Conservation (phyloP, 2,329 filamentous ascomycete genomes). For the Pezicula carpinea region DNA sequence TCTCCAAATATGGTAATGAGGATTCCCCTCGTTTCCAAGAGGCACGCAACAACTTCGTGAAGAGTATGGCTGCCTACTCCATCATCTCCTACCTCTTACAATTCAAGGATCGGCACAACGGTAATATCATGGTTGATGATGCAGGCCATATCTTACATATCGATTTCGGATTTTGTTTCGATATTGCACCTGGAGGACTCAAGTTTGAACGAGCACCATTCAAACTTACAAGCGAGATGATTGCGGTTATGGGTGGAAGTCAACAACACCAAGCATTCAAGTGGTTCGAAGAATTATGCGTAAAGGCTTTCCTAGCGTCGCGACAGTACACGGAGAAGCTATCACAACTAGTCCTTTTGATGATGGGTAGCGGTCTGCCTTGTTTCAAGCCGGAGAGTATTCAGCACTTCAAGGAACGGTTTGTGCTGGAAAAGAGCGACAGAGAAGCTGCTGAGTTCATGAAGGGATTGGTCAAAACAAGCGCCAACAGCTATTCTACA, state of each 20-base stretch:
- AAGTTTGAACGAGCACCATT: constrained; percentile 98
- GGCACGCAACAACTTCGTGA: constrained; percentile 95
- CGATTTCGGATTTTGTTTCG: constrained; percentile 99
- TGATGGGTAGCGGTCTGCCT: constrained; percentile 93
- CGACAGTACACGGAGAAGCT: constrained; percentile 86
- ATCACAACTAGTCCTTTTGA: constrained; percentile 82
- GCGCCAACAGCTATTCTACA: constrained; percentile 84
- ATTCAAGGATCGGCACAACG: constrained; percentile 99
- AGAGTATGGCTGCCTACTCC: constrained; percentile 97
- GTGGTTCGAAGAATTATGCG: constrained; percentile 93
- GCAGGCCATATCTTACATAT: constrained; percentile 97
- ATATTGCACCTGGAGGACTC: constrained; percentile 94
- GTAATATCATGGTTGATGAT: constrained; percentile 99
- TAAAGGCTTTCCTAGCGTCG: constrained; percentile 90
- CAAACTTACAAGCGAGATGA: constrained; percentile 96
- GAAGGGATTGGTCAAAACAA: constrained; percentile 82
- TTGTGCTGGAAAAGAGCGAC: constrained; percentile 88
- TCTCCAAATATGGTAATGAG: constrained; percentile 95
- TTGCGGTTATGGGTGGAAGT: constrained; percentile 95
- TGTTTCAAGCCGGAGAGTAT: constrained; percentile 98
- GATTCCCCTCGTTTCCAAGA: constrained; percentile 93
- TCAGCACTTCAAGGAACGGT: constrained; percentile 84
- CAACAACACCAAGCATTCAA: constrained; percentile 83
- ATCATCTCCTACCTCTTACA: constrained; percentile 95
- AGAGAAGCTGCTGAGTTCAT: constrained; percentile 94